These are phyloP conservation scores for Phytophthora idaei DNA, from an alignment of 352 stramenopile species.

Conservation along the genomic window DNA sequence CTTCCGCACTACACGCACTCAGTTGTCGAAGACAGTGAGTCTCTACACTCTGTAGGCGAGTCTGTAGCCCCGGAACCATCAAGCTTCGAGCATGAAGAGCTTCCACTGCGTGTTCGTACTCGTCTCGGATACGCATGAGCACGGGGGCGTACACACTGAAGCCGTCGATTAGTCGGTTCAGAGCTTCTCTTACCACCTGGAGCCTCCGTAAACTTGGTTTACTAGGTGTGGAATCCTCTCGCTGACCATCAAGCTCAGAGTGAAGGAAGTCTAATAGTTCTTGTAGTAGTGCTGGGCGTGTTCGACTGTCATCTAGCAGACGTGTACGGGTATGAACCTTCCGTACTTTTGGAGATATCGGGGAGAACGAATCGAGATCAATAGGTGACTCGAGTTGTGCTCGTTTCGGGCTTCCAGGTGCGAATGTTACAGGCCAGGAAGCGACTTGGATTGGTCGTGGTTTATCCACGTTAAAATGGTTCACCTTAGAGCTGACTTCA, in stretches of 20 bases:
- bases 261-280: constrained; percentile 48
- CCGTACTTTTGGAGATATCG: constrained; percentile 31
- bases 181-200: constrained; percentile 60
- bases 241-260: constrained; percentile 30
- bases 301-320: constrained; percentile 42
- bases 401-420: constrained; percentile 20
- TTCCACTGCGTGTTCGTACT: constrained; percentile 60
- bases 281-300: constrained; percentile 46
- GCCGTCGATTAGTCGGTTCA: constrained; percentile 54
- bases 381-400: constrained; percentile 5
- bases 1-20: constrained; percentile 48
- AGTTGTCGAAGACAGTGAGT: constrained; percentile 68
- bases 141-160: constrained; percentile 74
- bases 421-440: constrained; percentile 45
- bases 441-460: constrained; percentile 16
- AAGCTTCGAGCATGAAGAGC: constrained; percentile 41
- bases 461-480: no score
- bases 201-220: constrained; percentile 47
- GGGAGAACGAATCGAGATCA: constrained; percentile 28
- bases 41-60: constrained; percentile 61
- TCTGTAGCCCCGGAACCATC: constrained; percentile 54
- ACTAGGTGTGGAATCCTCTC: constrained; percentile 2
- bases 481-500: no score
- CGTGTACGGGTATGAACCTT: constrained; percentile 30
- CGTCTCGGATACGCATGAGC: constrained; percentile 63